Percentiles rank a stretch among this genome's conserved stretches.
Evolutionary conservation across 352 stramenopile species (phyloP).

Genomic region (Phytophthora pistaciae): DNA sequence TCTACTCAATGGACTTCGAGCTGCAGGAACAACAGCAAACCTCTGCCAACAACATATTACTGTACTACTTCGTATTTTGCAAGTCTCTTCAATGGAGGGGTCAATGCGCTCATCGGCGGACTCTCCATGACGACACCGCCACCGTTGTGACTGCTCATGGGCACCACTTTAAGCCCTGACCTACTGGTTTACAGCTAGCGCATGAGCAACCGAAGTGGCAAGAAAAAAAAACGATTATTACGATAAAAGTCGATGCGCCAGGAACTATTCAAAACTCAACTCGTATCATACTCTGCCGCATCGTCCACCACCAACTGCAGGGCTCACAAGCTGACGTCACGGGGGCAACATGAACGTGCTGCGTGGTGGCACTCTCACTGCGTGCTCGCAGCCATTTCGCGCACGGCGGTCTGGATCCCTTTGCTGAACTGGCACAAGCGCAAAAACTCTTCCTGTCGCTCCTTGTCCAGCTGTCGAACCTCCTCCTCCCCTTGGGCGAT

Average conservation of each 20-base stretch:
- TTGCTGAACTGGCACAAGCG: conserved; percentile 64
- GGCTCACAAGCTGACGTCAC: conserved; percentile 16
- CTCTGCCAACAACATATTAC: too few species aligned
- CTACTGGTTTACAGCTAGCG: too few species aligned
- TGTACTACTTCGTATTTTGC: not conserved
- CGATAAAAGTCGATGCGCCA: not conserved
- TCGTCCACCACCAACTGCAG: conserved; percentile 4
- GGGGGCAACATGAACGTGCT: conserved; percentile 1
- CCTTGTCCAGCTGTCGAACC: conserved; percentile 52
- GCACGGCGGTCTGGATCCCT: conserved; percentile 51
- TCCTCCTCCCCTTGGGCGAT: conserved; percentile 51
- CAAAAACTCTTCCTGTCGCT: conserved; percentile 57
- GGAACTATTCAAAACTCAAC: conserved; percentile 9
- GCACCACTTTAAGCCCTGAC: not conserved
- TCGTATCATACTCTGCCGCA: conserved; percentile 24
- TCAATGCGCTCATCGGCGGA: conserved; percentile 4
- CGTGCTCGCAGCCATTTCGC: conserved; percentile 32
- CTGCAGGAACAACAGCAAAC: too few species aligned
- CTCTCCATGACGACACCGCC: conserved; percentile 16
- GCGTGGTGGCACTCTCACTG: not conserved
- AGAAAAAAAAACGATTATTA: too few species aligned
- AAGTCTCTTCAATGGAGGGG: conserved; percentile 20
- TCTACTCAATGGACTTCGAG: not conserved
- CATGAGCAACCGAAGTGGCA: too few species aligned
- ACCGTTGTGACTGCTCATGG: not conserved